Base-by-base conservation (phyloP, 495 filamentous ascomycete genomes). In the Talaromyces stipitatus region DNA sequence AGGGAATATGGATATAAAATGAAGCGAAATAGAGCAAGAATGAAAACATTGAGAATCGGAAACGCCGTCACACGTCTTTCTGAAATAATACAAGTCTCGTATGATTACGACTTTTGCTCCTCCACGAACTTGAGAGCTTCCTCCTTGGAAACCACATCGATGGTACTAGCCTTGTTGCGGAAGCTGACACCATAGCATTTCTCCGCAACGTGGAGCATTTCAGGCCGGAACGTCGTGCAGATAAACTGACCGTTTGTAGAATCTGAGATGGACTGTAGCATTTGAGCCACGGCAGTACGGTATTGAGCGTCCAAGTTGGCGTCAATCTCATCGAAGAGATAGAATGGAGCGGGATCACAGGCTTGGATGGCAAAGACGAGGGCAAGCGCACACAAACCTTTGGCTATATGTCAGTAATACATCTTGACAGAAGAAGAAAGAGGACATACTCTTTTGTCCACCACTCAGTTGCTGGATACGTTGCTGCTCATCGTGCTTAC, bases 311-410 rank as follows among this genome's bases (percentile, higher is more conserved):
- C 94, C 20, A 99, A 82, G 68, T 97, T 97, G 66, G 94, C 94
- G 69, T 99, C 94, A 65, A 99, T 96, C 74, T 99, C 94, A 68
- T 99, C 94, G 60, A 99, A 99, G 60, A 99, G 89, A 72, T 97
- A 96, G 76, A 99, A 97, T 11, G 94, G 94, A 16, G 92, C 92
- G 5, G 95, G 94, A 63, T 97, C 94, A 64, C 94, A 95, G 61
- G 91, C 88, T 65, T 99, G 94, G 69, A 99, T 95, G n/a, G 94
- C 94, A 68, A 99, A 97, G 60, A 99, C 90, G 50, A 99, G 82
- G 55, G 92, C 92, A 50, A 99, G 83, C 12, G 94, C 94, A 72
- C 92, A 96, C 58, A 95, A 78, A 85, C 90, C 89, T 92, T 58
- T 18, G n/a, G 10, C 24, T n/a, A n/a, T n/a, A 33, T 4, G n/a